Evolutionary conservation across 140 eudicot species (phyloP).

Genomic region (Cichorium intybus): DNA sequence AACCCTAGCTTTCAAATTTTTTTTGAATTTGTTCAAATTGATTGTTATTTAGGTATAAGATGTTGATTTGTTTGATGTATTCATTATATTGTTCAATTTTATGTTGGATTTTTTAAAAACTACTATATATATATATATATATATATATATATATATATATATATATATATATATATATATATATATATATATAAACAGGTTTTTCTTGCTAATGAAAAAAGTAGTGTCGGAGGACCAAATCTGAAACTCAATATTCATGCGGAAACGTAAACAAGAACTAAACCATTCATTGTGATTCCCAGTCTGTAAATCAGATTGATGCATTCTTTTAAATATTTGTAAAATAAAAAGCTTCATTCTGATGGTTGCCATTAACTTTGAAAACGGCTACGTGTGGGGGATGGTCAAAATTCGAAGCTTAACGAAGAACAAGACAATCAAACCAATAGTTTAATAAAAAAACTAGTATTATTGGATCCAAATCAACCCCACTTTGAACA

Average conservation of each 20-base stretch:
- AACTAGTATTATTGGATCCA: neutral
- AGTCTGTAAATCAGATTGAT: constrained; percentile 10
- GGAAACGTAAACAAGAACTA: neutral
- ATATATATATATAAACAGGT: no score
- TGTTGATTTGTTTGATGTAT: no score
- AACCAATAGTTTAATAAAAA: neutral
- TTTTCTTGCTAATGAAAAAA: no score
- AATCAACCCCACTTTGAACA: constrained; percentile 11
- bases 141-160: no score
- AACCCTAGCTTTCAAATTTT: no score
- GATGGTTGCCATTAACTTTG: neutral
- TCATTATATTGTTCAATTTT: no score
- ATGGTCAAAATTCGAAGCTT: neutral
- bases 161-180: no score
- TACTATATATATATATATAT: no score
- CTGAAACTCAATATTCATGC: neutral
- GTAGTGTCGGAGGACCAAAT: neutral
- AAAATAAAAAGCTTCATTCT: neutral
- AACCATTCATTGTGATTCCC: constrained; percentile 14
- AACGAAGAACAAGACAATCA: neutral
- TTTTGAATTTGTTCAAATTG: no score
- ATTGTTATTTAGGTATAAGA: no score
- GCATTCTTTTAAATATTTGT: neutral
- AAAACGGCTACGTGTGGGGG: constrained; percentile 5
- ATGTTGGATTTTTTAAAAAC: no score